These are phyloP conservation scores for Wallemia ichthyophaga DNA, from an alignment of 1,284 basidiomycete genomes.

Conservation along the genomic window DNA sequence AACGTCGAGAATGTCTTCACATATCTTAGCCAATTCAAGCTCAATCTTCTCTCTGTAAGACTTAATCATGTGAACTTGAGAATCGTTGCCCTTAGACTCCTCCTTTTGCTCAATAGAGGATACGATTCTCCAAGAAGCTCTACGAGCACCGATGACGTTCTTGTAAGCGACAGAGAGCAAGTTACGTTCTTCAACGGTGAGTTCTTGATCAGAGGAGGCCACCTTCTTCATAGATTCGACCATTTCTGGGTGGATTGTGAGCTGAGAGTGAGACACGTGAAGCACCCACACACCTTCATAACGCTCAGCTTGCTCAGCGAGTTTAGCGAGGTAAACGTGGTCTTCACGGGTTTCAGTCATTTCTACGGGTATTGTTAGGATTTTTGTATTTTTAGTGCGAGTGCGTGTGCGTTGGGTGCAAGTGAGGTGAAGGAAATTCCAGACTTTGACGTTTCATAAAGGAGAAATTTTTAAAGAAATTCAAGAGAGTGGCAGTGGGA, in stretches of 20 bases:
- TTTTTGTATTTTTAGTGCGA: not conserved
- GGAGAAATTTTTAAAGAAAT: too few species aligned
- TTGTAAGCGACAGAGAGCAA: constrained; percentile 97
- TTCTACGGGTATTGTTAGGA: constrained; percentile 13
- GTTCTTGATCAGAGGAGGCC: constrained; percentile 83
- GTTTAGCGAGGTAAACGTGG: constrained; percentile 97
- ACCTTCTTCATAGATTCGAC: constrained; percentile 98
- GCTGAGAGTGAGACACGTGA: constrained; percentile 3
- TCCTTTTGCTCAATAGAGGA: constrained; percentile 99
- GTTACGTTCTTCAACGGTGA: constrained; percentile 98
- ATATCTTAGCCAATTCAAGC: constrained; percentile 90
- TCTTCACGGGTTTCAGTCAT: constrained; percentile 79
- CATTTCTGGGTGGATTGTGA: constrained; percentile 35
- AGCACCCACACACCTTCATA: constrained; percentile 52
- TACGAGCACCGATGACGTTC: constrained; percentile 98
- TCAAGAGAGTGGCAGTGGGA: too few species aligned
- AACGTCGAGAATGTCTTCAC: constrained; percentile 95
- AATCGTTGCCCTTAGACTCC: constrained; percentile 96
- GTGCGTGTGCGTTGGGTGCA: not conserved
- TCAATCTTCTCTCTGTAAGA: constrained; percentile 96
- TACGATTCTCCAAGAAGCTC: constrained; percentile 96
- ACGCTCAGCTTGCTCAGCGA: constrained; percentile 93
- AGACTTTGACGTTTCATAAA: too few species aligned
- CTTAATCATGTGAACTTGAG: constrained; percentile 97
- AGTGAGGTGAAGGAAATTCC: too few species aligned